Conservation (phyloP, 208 protist species). For the Lotmaria passim region DNA sequence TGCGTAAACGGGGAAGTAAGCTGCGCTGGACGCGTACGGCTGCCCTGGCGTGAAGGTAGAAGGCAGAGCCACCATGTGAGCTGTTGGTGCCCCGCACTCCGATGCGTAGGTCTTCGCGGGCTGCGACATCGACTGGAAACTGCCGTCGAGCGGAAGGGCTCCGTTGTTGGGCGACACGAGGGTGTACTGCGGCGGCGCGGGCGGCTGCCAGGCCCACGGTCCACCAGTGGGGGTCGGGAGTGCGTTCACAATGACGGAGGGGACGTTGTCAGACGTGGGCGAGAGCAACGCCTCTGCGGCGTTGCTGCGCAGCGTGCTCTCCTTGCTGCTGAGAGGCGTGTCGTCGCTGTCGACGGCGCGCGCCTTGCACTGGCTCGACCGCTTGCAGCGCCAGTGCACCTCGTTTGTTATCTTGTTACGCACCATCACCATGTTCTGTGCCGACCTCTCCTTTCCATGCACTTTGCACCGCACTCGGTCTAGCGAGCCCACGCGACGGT, state of each 20-base stretch:
- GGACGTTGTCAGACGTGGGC: neutral
- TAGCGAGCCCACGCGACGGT: conserved; percentile 32
- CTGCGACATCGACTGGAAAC: conserved; percentile 14
- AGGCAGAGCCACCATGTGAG: conserved; percentile 12
- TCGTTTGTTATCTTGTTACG: conserved; percentile 29
- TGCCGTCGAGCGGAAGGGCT: neutral
- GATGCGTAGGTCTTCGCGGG: neutral
- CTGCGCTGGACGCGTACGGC: neutral
- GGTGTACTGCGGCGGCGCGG: conserved; percentile 22
- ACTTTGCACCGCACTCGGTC: conserved; percentile 35
- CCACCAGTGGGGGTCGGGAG: neutral
- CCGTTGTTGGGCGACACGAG: conserved; percentile 14
- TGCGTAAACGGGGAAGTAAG: conserved; percentile 1
- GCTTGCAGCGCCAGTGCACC: conserved; percentile 43
- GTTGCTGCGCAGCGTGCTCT: conserved; percentile 20
- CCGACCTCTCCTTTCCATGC: conserved; percentile 41
- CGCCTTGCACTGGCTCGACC: conserved; percentile 35
- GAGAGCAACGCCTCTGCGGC: conserved; percentile 9
- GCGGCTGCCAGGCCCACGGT: neutral
- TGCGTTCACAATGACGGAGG: neutral
- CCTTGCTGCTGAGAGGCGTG: conserved; percentile 20
- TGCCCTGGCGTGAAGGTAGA: conserved; percentile 1
- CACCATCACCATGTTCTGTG: conserved; percentile 48
- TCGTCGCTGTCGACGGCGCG: conserved; percentile 17
- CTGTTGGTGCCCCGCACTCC: neutral